Base-by-base conservation (phyloP, 495 filamentous ascomycete genomes). In the Neurospora sp. region DNA sequence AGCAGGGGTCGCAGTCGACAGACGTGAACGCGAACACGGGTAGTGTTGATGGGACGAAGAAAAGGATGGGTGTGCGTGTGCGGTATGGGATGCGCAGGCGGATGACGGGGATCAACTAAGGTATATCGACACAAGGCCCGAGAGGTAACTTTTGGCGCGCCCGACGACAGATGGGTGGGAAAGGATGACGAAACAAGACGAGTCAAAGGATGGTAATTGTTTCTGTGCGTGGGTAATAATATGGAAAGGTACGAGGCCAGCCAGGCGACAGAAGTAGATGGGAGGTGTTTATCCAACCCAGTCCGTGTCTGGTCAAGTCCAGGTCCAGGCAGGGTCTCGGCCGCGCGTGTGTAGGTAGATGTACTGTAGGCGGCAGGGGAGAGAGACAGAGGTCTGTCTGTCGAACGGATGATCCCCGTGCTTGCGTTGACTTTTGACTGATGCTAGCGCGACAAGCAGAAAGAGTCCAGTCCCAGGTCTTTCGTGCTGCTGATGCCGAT, bases 1-100 rank as follows among this genome's bases (percentile, higher is more conserved):
- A 73, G 73, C 66, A 70, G 70, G 35, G 72, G 66, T 39, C 71
- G 72, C 69, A 73, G 73, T 69, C 48, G 73, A 71, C 69, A 69
- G 72, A 37, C 39, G 62, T 35, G 23, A 69, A 44, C 54, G 54
- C 42, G 23, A 44, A 71, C 54, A 69, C 72, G 75, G 69, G 27
- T 20, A 37, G 27, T 54, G 71, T 48, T 37, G 44, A 37, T 48
- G 48, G n/a, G 37, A 69, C 54, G 41, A 46, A 46, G 42, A 46
- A 46, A 46, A 46, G 41, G 66, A 42, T 54, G 72, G 44, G 59
- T 18, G 46, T 27, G 31, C 31, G 31, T 31, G 31, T 31, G 31
- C 31, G 31, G 31, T 31, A 31, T 31, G 31, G 31, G 31, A 31
- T 31, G 31, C 31, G 31, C 62, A 46, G 14, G 42, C 16, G 69